These are phyloP conservation scores for Athelia sp. DNA, from an alignment of 1,284 basidiomycete species.

Conservation along the genomic window DNA sequence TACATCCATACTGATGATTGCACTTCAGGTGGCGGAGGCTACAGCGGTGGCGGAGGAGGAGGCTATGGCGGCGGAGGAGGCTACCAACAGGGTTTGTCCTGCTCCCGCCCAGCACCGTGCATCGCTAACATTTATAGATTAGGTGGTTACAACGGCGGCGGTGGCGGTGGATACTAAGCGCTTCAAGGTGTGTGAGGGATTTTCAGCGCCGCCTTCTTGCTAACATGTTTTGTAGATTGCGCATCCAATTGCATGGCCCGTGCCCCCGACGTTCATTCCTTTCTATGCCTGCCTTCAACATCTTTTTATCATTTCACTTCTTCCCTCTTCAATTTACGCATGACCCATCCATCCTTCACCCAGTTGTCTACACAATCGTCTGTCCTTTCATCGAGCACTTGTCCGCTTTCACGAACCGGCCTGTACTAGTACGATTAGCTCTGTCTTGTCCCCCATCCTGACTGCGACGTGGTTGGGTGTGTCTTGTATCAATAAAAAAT, in stretches of 20 bases:
- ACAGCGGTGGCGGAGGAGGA: constrained; percentile 21
- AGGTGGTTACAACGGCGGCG: constrained; percentile 24
- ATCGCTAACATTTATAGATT: neutral
- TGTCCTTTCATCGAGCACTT: constrained; percentile 29
- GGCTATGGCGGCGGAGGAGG: constrained; percentile 21
- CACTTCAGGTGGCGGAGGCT: constrained; percentile 21
- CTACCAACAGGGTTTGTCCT: constrained; percentile 12
- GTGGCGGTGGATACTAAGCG: constrained; percentile 14
- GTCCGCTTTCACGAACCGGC: constrained; percentile 33
- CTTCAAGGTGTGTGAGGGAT: neutral
- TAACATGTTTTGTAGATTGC: neutral
- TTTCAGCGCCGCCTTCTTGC: neutral
- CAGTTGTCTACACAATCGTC: constrained; percentile 30
- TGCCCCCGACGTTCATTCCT: neutral
- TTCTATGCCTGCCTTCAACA: neutral
- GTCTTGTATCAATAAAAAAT: constrained; percentile 6
- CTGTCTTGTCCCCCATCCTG: constrained; percentile 8
- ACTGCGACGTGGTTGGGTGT: constrained; percentile 18
- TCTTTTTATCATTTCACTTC: neutral
- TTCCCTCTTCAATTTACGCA: constrained; percentile 22
- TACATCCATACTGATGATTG: constrained; percentile 7
- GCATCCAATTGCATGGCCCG: neutral
- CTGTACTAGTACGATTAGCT: constrained; percentile 35
- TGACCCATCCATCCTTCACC: constrained; percentile 19
- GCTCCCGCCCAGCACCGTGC: neutral